Conservation (phyloP, 1,284 basidiomycete genomes). For the Malassezia sympodialis region DNA sequence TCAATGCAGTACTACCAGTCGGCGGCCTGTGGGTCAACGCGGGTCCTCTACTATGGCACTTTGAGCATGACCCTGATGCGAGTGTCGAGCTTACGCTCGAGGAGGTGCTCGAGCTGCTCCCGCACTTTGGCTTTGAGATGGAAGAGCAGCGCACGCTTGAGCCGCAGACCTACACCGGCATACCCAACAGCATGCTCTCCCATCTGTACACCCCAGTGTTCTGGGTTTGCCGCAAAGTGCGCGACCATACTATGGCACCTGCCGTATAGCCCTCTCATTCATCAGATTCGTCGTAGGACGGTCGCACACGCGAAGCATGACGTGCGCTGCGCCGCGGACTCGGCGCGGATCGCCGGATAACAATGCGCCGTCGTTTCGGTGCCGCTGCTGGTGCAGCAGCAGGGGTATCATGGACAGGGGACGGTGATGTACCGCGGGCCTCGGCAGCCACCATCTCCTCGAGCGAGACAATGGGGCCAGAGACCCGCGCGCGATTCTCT, state of each 20-base stretch:
- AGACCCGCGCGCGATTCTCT: background rate
- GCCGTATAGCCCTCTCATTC: constrained; percentile 16
- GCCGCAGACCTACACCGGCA: constrained; percentile 72
- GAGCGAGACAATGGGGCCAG: constrained; percentile 3
- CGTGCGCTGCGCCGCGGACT: constrained; percentile 1
- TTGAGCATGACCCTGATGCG: constrained; percentile 68
- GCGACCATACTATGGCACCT: constrained; percentile 26
- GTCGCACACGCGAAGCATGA: background rate
- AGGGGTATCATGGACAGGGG: background rate
- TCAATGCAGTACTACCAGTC: constrained; percentile 34
- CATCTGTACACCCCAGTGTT: constrained; percentile 66
- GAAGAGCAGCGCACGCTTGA: constrained; percentile 66
- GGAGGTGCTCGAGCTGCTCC: constrained; percentile 69
- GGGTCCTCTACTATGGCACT: constrained; percentile 93
- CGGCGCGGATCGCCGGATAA: background rate
- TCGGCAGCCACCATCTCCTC: constrained; percentile 12
- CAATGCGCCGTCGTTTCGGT: constrained; percentile 10
- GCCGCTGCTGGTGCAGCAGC: background rate
- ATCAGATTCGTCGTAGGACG: background rate
- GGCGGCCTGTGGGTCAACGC: constrained; percentile 41
- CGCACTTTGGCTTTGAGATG: constrained; percentile 70
- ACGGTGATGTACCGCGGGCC: background rate
- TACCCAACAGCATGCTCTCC: constrained; percentile 69
- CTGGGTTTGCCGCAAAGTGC: constrained; percentile 45
- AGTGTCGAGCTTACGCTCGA: constrained; percentile 73